Evolutionary conservation across 495 filamentous ascomycete species (phyloP), one percentile per base, ranked within the genome.

Genomic region (Friedmanniomyces simplex): DNA sequence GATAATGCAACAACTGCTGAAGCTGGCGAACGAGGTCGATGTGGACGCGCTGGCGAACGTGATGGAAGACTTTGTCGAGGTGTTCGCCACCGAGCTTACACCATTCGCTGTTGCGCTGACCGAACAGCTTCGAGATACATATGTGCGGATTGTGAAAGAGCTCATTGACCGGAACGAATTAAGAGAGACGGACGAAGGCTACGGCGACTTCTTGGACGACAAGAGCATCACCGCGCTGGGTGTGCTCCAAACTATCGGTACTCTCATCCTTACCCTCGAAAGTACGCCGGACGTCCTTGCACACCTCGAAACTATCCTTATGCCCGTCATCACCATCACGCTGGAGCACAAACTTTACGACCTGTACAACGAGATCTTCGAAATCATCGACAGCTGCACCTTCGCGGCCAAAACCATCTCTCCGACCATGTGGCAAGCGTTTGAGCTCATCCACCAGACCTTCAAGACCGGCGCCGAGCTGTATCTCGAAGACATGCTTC

Each of bases 61-160:
- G n/a, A 96, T 96, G 93, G 93, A 98, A 69, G 94, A 98, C 64
- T 97, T 97, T 68, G 93, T 98, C 50, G 93, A 98, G 70, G 93
- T 97, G 0, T 98, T 98, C 70, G 91, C 93, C 18, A 75, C 87
- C 1, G 94, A 98, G 67, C 78, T 98, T 51, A 98, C 93, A 1
- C 93, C 93, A 8, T 98, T 98, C 67, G 93, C 93, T n/a, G 94
- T 97, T 16, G 91, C 94, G 6, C 77, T 98, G 41, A 95, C 89
- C 65, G 90, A 98, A 74, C 93, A 98, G 70, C 77, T 98, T 21
- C 85, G 91, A 26, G 93, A 98, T 67, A 98, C 93, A 0, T 98
- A 98, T 65, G 78, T 98, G 61, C 82, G 94, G 46, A 96, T 98
- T 56, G 84, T 98, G 50, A 79, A 88, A 24, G 91, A 97, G 69